Conservation (phyloP, 176 grass and related monocot genomes). For the Phragmites australis region DNA sequence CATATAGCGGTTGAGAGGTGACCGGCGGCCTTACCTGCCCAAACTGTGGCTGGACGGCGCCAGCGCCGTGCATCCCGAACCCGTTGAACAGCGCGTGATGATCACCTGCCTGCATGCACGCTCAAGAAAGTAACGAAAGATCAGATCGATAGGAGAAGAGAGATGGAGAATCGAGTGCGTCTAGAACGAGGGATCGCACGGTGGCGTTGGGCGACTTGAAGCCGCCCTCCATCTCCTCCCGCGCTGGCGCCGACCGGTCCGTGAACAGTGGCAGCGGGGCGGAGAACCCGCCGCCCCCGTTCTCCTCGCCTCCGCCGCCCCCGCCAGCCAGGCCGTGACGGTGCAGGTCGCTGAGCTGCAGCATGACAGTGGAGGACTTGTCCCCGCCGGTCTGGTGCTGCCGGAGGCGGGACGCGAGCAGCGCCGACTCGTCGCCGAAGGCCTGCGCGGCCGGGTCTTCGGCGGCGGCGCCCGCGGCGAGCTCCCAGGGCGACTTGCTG, state of each 20-base stretch:
- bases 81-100: conserved; percentile 63
- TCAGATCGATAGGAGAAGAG: not conserved
- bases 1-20: not conserved
- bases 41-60: conserved; percentile 35
- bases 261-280: conserved; percentile 52
- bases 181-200: conserved; percentile 29
- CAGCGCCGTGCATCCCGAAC: conserved; percentile 36
- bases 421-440: conserved; percentile 74
- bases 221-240: conserved; percentile 65
- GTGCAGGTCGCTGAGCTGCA: conserved; percentile 64
- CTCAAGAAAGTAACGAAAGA: not conserved
- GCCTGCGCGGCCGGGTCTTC: conserved; percentile 38
- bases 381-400: conserved; percentile 81
- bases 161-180: not conserved
- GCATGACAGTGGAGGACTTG: conserved; percentile 65
- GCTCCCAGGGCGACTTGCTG: conserved; percentile 73
- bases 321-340: conserved; percentile 38
- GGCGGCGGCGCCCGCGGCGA: not conserved
- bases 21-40: conserved; percentile 38
- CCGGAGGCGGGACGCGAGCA: conserved; percentile 63
- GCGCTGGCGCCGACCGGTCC: conserved; percentile 43
- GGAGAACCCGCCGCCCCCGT: conserved; percentile 43
- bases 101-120: conserved; percentile 41
- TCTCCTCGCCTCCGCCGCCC: conserved; percentile 36
- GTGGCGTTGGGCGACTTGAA: conserved; percentile 78